A percentile compares a stretch with the other conserved stretches of the same genome.
phyloP scores from a whole-genome alignment of 306 rosid genomes.

The Glycine soja region DNA sequence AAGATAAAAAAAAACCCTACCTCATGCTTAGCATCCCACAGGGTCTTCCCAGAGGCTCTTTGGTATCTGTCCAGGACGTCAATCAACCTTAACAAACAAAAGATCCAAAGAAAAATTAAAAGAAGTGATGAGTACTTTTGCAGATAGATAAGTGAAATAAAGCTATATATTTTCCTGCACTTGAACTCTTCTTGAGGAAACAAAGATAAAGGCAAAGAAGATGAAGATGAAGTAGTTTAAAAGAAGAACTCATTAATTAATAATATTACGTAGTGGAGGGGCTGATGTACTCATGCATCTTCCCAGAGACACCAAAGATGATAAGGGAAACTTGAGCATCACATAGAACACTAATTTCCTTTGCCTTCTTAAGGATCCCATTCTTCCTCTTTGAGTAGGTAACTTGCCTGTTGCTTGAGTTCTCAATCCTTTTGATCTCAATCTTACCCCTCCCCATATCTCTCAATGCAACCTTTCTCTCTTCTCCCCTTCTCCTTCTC shows the following conservation, averaged over 20 bases:
- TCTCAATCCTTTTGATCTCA: slow-evolving; percentile 95
- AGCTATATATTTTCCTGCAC: neutral
- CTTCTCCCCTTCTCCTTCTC: neutral
- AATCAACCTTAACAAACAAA: slow-evolving; percentile 63
- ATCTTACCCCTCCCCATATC: slow-evolving; percentile 94
- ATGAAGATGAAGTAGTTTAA: no score
- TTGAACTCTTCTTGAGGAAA: slow-evolving; percentile 16
- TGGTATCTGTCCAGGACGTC: slow-evolving; percentile 75
- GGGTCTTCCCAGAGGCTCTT: slow-evolving; percentile 63
- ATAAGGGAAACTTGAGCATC: slow-evolving; percentile 86
- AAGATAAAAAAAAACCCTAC: slow-evolving; percentile 37
- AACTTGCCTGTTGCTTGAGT: slow-evolving; percentile 84
- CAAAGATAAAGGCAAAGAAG: neutral
- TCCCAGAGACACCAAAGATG: slow-evolving; percentile 66
- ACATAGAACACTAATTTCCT: slow-evolving; percentile 84
- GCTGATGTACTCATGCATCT: slow-evolving; percentile 76
- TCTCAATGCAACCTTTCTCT: slow-evolving; percentile 24
- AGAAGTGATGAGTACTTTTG: neutral
- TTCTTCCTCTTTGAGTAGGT: slow-evolving; percentile 85
- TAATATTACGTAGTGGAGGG: slow-evolving; percentile 64
- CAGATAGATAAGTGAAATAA: neutral
- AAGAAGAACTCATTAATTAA: no score
- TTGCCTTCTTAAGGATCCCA: slow-evolving; percentile 88
- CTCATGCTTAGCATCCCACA: slow-evolving; percentile 98
- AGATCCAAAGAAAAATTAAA: neutral